A percentile compares a stretch with the other conserved stretches of the same genome.
Evolutionary conservation across 2,329 filamentous ascomycete genomes (phyloP).

Genomic region (Sporothrix inflata): DNA sequence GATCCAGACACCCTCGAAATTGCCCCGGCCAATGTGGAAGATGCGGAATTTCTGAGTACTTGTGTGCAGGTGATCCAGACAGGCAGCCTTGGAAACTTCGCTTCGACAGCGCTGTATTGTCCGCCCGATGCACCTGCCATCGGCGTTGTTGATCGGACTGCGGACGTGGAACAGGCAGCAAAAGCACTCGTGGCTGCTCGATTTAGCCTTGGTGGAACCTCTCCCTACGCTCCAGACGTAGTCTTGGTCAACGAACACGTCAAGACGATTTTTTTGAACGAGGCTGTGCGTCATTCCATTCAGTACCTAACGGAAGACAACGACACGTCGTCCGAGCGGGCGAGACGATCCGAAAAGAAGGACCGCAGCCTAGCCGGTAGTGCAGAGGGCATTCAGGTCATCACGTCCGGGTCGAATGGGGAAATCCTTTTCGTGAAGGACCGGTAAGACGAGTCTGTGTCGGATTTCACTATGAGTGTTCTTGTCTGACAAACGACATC

Average conservation of each 20-base stretch:
- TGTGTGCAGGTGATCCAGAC: constrained; percentile 39
- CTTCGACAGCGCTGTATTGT: constrained; percentile 31
- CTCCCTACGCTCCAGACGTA: constrained; percentile 64
- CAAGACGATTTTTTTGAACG: constrained; percentile 57
- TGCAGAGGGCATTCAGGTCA: constrained; percentile 3
- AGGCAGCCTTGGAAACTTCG: not conserved
- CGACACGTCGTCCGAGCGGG: not conserved
- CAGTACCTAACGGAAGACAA: constrained; percentile 23
- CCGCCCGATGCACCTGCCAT: constrained; percentile 43
- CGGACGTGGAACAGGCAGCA: constrained; percentile 57
- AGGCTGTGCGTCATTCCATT: constrained; percentile 47
- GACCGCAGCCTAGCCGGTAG: not conserved
- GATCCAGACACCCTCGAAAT: constrained; percentile 38
- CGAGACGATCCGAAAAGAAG: not conserved
- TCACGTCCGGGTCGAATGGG: constrained; percentile 32
- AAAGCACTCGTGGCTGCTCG: constrained; percentile 56
- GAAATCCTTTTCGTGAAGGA: constrained; percentile 38
- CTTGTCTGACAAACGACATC: no score
- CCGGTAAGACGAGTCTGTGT: constrained; percentile 32
- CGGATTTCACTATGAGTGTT: no score
- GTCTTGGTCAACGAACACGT: constrained; percentile 67
- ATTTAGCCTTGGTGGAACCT: constrained; percentile 58
- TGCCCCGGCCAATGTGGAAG: constrained; percentile 26
- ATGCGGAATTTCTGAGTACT: not conserved
- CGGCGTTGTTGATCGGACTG: constrained; percentile 64